Percentiles rank a stretch among this genome's conserved stretches.
These are phyloP conservation scores for Microdochium paspali DNA, from an alignment of 2,329 filamentous ascomycete species.

Conservation along the genomic window DNA sequence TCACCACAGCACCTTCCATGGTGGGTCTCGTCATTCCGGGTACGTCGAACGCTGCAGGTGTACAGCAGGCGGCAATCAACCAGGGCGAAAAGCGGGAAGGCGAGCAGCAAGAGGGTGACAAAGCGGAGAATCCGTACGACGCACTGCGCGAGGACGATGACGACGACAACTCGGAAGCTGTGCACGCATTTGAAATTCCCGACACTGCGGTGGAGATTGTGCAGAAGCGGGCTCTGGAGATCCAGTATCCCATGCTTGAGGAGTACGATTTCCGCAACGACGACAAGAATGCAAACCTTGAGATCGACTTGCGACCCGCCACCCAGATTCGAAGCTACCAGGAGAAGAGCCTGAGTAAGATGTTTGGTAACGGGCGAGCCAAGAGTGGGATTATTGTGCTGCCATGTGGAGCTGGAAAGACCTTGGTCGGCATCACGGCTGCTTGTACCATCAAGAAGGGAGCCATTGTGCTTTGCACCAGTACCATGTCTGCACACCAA, in stretches of 20 bases:
- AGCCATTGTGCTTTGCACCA: constrained; percentile 89
- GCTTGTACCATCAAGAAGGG: constrained; percentile 98
- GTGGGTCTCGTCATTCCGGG: constrained; percentile 85
- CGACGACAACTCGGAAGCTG: constrained; percentile 76
- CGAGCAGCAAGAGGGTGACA: constrained; percentile 38
- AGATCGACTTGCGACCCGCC: constrained; percentile 84
- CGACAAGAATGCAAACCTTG: constrained; percentile 76
- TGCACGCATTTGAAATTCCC: constrained; percentile 87
- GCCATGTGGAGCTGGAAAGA: constrained; percentile 95
- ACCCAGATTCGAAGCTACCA: constrained; percentile 91
- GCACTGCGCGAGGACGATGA: constrained; percentile 72
- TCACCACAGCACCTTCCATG: constrained; percentile 81
- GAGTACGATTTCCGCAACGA: constrained; percentile 98
- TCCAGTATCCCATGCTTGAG: constrained; percentile 81
- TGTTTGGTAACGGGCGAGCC: constrained; percentile 97
- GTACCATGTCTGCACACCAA: constrained; percentile 94
- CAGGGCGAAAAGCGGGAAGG: constrained; percentile 28
- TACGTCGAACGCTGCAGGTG: constrained; percentile 84
- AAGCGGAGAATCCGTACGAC: constrained; percentile 61
- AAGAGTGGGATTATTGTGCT: constrained; percentile 97
- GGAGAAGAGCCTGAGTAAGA: constrained; percentile 95
- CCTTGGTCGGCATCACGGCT: constrained; percentile 93
- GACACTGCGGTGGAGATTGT: constrained; percentile 77
- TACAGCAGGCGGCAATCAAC: constrained; percentile 57
- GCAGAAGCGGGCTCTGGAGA: constrained; percentile 78